These are phyloP conservation scores for Brassica napus DNA, from an alignment of 345 rosid species.

Conservation along the genomic window DNA sequence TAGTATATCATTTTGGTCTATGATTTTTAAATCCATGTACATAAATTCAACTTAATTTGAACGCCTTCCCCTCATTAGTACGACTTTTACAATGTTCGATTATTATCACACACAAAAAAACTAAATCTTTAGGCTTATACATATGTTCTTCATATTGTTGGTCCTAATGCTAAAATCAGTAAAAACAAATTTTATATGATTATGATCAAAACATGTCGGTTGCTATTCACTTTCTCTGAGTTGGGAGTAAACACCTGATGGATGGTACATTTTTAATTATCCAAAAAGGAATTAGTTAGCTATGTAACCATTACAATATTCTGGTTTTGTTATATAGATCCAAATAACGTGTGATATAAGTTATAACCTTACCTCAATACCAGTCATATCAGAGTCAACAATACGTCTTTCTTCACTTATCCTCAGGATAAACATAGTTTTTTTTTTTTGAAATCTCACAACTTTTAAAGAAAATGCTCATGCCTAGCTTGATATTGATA, in stretches of 20 bases:
- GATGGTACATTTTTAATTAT: no score
- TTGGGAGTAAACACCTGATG: no score
- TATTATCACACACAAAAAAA: slow-evolving; percentile 8
- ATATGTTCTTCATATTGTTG: no score
- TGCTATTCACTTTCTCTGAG: no score
- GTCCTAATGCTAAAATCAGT: no score
- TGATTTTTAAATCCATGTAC: not conserved
- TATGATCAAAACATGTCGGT: no score
- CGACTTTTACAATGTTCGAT: not conserved
- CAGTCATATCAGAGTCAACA: not conserved
- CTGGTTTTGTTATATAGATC: no score
- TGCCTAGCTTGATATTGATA: not conserved
- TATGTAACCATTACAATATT: no score
- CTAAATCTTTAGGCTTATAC: no score
- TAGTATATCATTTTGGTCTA: not conserved
- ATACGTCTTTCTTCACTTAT: not conserved
- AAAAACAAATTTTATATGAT: no score
- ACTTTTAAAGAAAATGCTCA: not conserved
- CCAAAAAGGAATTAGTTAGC: no score
- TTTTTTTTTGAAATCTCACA: not conserved
- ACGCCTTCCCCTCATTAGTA: not conserved
- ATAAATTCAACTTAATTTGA: not conserved
- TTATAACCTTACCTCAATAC: not conserved
- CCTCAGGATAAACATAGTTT: not conserved
- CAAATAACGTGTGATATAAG: no score